Evolutionary conservation across 2,329 filamentous ascomycete species (phyloP).

Genomic region (Aspergillus sp.): DNA sequence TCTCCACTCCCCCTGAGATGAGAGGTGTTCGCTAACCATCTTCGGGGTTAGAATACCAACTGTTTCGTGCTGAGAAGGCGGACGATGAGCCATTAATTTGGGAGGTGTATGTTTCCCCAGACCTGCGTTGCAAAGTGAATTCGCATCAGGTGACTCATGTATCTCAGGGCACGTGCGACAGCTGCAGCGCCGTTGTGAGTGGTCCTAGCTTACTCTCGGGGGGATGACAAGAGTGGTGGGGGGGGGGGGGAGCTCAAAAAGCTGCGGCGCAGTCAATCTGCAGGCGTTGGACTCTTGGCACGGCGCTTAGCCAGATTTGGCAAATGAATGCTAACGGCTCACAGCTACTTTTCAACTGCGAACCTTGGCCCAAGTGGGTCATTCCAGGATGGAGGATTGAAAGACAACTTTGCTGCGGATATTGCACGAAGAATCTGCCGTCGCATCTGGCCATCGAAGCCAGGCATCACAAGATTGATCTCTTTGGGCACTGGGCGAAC

Average conservation of each 20-base stretch:
- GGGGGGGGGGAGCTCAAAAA: too few relatives aligned
- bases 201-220: too few relatives aligned
- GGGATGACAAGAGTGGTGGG: too few relatives aligned
- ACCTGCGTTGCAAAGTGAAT: too few relatives aligned
- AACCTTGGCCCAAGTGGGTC: conserved; percentile 20
- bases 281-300: too few relatives aligned
- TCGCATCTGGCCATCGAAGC: conserved; percentile 24
- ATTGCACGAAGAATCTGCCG: conserved; percentile 18
- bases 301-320: too few relatives aligned
- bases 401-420: conserved; percentile 23
- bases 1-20: background rate
- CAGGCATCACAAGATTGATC: conserved; percentile 19
- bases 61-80: conserved; percentile 17
- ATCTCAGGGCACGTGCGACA: conserved; percentile 25
- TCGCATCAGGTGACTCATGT: background rate
- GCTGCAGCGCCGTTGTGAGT: conserved; percentile 26
- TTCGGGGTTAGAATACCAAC: conserved; percentile 19
- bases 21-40: background rate
- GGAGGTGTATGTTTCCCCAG: conserved; percentile 19
- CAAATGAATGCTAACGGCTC: background rate
- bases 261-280: too few relatives aligned
- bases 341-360: conserved; percentile 23
- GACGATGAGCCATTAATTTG: conserved; percentile 19
- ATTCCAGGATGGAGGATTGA: conserved; percentile 22
- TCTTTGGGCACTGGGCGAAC: conserved; percentile 25